These are phyloP conservation scores for Phytophthora parvispora DNA, from an alignment of 352 stramenopile genomes.

Conservation along the genomic window DNA sequence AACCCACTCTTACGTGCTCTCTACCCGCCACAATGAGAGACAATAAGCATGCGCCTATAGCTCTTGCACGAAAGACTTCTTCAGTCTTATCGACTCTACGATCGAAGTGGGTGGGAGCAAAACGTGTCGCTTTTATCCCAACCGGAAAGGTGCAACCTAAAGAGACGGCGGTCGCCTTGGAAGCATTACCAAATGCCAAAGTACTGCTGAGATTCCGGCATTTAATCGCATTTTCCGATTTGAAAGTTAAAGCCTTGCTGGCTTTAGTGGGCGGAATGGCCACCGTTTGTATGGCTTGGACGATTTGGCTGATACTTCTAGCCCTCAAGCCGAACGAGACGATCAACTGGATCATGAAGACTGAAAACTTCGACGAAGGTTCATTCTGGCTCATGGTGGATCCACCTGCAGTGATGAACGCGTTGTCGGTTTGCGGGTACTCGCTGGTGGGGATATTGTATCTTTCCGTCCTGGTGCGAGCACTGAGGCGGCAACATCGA, in stretches of 20 bases:
- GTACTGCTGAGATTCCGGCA: too few species aligned
- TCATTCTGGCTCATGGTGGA: slow-evolving; percentile 36
- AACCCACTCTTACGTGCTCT: too few species aligned
- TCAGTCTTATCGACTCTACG: too few species aligned
- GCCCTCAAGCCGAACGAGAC: slow-evolving; percentile 19
- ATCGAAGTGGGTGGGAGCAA: not conserved
- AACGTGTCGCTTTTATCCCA: not conserved
- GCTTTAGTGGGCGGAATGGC: not conserved
- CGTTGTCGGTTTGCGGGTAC: not conserved
- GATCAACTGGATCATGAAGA: slow-evolving; percentile 35
- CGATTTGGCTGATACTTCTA: slow-evolving; percentile 21
- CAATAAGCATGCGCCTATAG: too few species aligned
- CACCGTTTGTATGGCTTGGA: not conserved
- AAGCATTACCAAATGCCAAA: too few species aligned
- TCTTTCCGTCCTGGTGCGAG: not conserved
- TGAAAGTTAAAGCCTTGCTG: not conserved
- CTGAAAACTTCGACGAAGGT: slow-evolving; percentile 26
- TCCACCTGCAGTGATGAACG: not conserved
- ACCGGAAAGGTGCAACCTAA: not conserved
- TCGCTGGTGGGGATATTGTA: slow-evolving; percentile 3
- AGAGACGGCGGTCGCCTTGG: not conserved
- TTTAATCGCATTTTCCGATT: not conserved
- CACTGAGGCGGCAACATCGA: not conserved
- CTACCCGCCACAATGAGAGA: too few species aligned
- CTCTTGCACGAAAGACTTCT: too few species aligned